A percentile compares a stretch with the other conserved stretches of the same genome.
These are phyloP conservation scores for Bolboschoenus planiculmis DNA, from an alignment of 176 grass and related monocot genomes.

Conservation along the genomic window DNA sequence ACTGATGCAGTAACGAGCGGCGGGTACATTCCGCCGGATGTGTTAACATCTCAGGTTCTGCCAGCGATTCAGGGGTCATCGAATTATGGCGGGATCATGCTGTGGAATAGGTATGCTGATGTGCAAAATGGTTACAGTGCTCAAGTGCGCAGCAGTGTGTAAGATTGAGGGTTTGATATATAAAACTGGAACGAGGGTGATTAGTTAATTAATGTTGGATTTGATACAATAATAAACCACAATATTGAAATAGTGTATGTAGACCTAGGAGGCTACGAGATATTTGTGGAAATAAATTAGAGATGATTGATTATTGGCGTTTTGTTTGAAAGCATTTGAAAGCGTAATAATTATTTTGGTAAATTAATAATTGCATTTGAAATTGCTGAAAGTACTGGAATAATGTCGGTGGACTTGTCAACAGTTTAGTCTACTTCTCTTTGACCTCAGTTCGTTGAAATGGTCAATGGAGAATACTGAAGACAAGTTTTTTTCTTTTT, in stretches of 20 bases:
- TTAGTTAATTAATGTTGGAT: no score
- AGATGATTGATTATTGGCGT: no score
- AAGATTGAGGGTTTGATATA: conserved; percentile 15
- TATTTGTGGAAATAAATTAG: no score
- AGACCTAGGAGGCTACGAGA: background rate
- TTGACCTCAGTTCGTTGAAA: no score
- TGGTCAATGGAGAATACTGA: no score
- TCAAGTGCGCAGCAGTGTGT: conserved; percentile 36
- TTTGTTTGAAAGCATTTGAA: no score
- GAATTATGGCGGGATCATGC: conserved; percentile 65
- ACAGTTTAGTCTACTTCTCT: no score
- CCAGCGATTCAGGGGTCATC: conserved; percentile 42
- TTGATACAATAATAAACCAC: background rate
- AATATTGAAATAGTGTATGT: background rate
- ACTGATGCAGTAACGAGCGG: conserved; percentile 23
- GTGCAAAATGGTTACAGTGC: conserved; percentile 36
- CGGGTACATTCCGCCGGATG: conserved; percentile 36
- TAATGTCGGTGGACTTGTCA: no score
- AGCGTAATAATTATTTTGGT: no score
- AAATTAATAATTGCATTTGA: no score
- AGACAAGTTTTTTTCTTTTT: no score
- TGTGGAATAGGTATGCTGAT: conserved; percentile 70
- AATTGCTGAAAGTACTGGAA: no score
- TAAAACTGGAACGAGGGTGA: background rate
- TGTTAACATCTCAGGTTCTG: conserved; percentile 39